Percentiles rank a stretch among this genome's conserved stretches.
phyloP scores from a whole-genome alignment of 1,139 yeast genomes.

The Kurtzmaniella quercitrusa region DNA sequence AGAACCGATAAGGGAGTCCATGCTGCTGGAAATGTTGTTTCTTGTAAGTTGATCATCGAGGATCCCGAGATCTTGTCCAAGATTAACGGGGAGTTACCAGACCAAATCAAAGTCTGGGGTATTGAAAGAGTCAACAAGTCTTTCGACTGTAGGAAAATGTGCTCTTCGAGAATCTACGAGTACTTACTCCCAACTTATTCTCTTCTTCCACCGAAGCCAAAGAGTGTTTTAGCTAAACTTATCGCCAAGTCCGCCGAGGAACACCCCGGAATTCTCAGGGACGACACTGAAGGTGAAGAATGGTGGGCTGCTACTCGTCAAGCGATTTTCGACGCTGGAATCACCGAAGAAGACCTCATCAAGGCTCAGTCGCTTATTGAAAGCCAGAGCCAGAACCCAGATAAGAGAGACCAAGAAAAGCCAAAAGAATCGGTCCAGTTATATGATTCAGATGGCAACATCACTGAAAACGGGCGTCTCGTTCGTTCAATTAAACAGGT shows the following conservation, averaged over 20 bases:
- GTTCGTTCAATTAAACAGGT: slow-evolving; percentile 57
- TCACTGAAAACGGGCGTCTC: slow-evolving; percentile 39
- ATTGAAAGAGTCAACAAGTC: slow-evolving; percentile 83
- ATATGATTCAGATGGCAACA: slow-evolving; percentile 30
- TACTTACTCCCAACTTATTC: slow-evolving; percentile 89
- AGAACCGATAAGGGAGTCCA: slow-evolving; percentile 99
- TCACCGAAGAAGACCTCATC: slow-evolving; percentile 45
- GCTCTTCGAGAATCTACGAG: slow-evolving; percentile 91
- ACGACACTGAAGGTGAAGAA: slow-evolving; percentile 60
- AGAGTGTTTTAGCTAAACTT: slow-evolving; percentile 56
- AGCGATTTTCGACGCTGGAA: slow-evolving; percentile 41
- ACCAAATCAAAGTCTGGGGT: slow-evolving; percentile 89
- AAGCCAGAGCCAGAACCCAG: slow-evolving; percentile 14
- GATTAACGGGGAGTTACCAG: slow-evolving; percentile 75
- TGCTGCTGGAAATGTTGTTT: slow-evolving; percentile 94
- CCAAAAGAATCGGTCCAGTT: slow-evolving; percentile 17
- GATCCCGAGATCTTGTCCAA: slow-evolving; percentile 72
- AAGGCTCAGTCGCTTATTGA: slow-evolving; percentile 13
- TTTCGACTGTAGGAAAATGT: slow-evolving; percentile 92
- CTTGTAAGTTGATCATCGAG: slow-evolving; percentile 83
- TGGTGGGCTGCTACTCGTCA: slow-evolving; percentile 65
- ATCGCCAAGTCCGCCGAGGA: slow-evolving; percentile 50
- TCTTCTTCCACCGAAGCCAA: slow-evolving; percentile 84
- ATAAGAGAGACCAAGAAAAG: background rate
- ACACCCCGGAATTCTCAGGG: slow-evolving; percentile 56